Base-by-base conservation (phyloP, 2,329 filamentous ascomycete species). In the Laburnicola sp. region DNA sequence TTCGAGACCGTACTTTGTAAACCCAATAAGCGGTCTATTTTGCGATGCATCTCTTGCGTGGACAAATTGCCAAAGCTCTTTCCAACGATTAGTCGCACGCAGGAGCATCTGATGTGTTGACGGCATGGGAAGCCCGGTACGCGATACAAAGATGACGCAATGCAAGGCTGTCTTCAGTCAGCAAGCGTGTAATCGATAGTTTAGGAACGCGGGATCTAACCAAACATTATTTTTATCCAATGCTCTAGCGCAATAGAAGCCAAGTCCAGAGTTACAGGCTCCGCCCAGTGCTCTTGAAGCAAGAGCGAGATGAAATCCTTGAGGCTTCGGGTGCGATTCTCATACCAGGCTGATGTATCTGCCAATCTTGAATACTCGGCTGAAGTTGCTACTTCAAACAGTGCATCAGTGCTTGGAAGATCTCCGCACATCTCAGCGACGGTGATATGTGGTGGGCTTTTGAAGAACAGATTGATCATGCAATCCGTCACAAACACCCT, bases 11-110 rank as follows among this genome's bases (percentile, higher is more conserved):
- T 62, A 51, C 36, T 50, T 57, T 16, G 43, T 30, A 26, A 59
- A 62, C 1, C 59, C 59, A 6, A 56, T 10, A 8, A 32, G 31
- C 4, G n/a, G 28, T 9, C 30, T 9, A 26, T 48, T n/a, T 5
- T 44, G 25, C 6, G n/a, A 3, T 2, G 23, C 35, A 5, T 38
- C 21, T 30, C 23, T 41, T 8, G 45, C 10, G 2, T 49, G 22
- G 7, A 52, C 31, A 9, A 9, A 3, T 22, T 61, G 30, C 53
- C 58, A 56, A 4, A 59, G 31, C 7, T 51, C 43, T 50, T 58
- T 63, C 59, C 59, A 63, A 2, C 59, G 56, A 5, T 31, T 21
- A 4, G 38, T 44, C 2, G 56, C 58, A n/a, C 56, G 56, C 4
- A 30, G 8, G 5, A 63, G 41, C n/a, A 40, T 7, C 2, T 34